phyloP scores from a whole-genome alignment of 805 yeast species.

The Jamesozyma piceae region DNA sequence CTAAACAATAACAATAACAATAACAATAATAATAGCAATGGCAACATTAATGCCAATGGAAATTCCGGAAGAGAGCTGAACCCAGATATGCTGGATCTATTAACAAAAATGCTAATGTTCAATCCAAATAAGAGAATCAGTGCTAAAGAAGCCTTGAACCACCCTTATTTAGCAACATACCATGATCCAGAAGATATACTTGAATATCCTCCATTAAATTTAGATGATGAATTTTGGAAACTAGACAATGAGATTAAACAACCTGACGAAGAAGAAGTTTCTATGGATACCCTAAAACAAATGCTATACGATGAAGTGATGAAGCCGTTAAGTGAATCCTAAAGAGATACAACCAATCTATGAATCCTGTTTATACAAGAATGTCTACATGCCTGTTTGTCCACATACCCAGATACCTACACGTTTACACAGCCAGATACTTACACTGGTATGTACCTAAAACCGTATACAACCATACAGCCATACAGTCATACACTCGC shows the following conservation, averaged over 20 bases:
- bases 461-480: background rate
- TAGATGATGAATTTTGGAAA: slow-evolving; percentile 35
- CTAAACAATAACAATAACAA: slow-evolving; percentile 12
- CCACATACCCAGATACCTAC: too few relatives aligned
- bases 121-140: slow-evolving; percentile 67
- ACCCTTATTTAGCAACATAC: slow-evolving; percentile 59
- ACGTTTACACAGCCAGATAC: too few relatives aligned
- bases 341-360: background rate
- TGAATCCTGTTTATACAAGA: too few relatives aligned
- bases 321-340: slow-evolving; percentile 29
- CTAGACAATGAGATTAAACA: slow-evolving; percentile 30
- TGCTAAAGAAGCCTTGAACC: slow-evolving; percentile 64
- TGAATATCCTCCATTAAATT: slow-evolving; percentile 29
- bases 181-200: slow-evolving; percentile 73
- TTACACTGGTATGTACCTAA: background rate
- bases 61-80: slow-evolving; percentile 16
- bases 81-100: slow-evolving; percentile 47
- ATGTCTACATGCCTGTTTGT: too few relatives aligned
- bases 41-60: too few relatives aligned
- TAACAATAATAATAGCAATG: too few relatives aligned
- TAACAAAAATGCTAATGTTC: slow-evolving; percentile 62
- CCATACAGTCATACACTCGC: background rate
- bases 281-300: slow-evolving; percentile 62
- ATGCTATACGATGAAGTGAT: slow-evolving; percentile 76
- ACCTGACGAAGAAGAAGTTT: slow-evolving; percentile 61